Base-by-base conservation (phyloP, 2,329 filamentous ascomycete species). In the Hymenoscyphus salicellus region DNA sequence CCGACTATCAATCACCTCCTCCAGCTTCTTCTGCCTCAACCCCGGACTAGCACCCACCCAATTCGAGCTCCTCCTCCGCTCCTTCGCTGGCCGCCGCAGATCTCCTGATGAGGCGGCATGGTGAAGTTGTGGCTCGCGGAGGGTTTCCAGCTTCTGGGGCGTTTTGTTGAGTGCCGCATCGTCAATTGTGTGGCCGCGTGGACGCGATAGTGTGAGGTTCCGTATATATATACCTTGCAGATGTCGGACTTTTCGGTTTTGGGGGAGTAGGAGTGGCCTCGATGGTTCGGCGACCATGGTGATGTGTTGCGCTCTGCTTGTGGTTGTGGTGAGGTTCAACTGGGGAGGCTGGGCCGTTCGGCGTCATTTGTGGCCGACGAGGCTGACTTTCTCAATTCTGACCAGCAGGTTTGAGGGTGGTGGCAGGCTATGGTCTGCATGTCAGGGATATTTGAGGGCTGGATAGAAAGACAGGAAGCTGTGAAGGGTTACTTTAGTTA, bases 221-320 rank as follows among this genome's bases (percentile, higher is more conserved):
- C 94, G 91, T 60, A 97, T 80, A 63, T 91, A 94, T 71, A 98
- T 86, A 70, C 92, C 92, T 72, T 91, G 89, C 4, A 97, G 84
- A 80, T 97, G 93, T 62, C 94, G 88, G 61, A 98, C 83, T 76
- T 90, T 93, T 76, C 93, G 91, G 77, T 97, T 97, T 83, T 95
- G 84, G 20, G 86, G 80, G 33, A 87, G 78, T 67, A 89, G 80
- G 52, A 83, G 80, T 49, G 84, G 83, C 63, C 74, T 67, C 41
- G 71, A 70, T 52, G 68, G 60, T 70, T 76, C 73, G 59, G 69
- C 65, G 55, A 68, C 68, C 75, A 75, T 76, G 26, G 23, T 73
- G 66, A 55, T 64, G 66, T 20, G n/a, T 38, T 55, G 55, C 26
- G 20, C 43, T 20, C 8, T 26, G 43, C 20, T 49, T 26, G 43